These are phyloP conservation scores for Aspergillus funiculosus DNA, from an alignment of 495 filamentous ascomycete species.

Conservation along the genomic window DNA sequence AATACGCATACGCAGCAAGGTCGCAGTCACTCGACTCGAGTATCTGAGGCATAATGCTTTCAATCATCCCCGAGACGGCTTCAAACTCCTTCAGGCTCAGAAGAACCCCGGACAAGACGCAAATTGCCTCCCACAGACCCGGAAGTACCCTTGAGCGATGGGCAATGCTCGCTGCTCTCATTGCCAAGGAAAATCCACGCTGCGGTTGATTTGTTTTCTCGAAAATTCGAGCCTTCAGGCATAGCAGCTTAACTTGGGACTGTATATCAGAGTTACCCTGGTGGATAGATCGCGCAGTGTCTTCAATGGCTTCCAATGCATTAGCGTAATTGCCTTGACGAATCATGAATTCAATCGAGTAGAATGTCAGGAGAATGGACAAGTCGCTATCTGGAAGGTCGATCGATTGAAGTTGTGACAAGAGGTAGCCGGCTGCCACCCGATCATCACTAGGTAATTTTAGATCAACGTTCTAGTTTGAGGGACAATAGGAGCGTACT, in stretches of 20 bases:
- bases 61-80: constrained; percentile 59
- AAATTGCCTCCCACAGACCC: constrained; percentile 71
- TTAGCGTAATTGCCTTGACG: constrained; percentile 55
- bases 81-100: constrained; percentile 69
- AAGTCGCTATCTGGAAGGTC: constrained; percentile 61
- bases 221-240: constrained; percentile 69
- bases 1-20: constrained; percentile 63
- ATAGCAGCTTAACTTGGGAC: constrained; percentile 67
- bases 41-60: constrained; percentile 73
- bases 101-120: constrained; percentile 61
- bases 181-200: constrained; percentile 74
- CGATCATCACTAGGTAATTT: constrained; percentile 52
- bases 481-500: constrained; percentile 31
- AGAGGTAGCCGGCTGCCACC: constrained; percentile 59
- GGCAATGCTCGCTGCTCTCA: constrained; percentile 74
- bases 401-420: constrained; percentile 54
- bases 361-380: constrained; percentile 59
- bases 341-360: constrained; percentile 66
- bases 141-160: constrained; percentile 66
- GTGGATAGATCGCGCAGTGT: constrained; percentile 56
- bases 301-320: constrained; percentile 65
- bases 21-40: constrained; percentile 66
- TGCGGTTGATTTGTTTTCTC: constrained; percentile 64
- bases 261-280: constrained; percentile 69
- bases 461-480: constrained; percentile 10